These are phyloP conservation scores for Linanthus parryae DNA, from an alignment of 148 eudicot genomes.

Conservation along the genomic window DNA sequence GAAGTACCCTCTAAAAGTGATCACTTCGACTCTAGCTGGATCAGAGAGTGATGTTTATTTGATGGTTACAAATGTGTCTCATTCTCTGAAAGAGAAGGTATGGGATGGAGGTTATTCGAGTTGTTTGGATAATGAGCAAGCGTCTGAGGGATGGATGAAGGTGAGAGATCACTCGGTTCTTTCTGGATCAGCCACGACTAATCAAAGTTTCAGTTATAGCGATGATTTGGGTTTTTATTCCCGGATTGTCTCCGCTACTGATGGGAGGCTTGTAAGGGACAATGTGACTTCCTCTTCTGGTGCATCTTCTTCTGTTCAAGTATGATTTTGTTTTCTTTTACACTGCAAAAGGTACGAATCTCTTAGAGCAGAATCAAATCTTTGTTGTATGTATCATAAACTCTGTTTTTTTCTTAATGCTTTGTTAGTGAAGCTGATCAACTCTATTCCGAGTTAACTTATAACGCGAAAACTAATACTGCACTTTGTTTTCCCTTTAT, in stretches of 20 bases:
- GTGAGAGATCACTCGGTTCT: conserved; percentile 57
- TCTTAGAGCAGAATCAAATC: too few relatives aligned
- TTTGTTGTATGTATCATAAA: too few relatives aligned
- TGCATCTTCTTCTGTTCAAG: conserved; percentile 4
- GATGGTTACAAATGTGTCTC: conserved; percentile 50
- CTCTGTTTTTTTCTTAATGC: too few relatives aligned
- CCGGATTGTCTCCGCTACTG: conserved; percentile 33
- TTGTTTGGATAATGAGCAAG: conserved; percentile 36
- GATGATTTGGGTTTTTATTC: conserved; percentile 45
- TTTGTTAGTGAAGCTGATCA: too few relatives aligned
- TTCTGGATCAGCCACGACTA: conserved; percentile 49
- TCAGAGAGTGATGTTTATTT: conserved; percentile 20
- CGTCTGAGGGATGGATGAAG: conserved; percentile 55
- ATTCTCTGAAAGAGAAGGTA: conserved; percentile 32
- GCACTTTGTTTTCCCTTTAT: too few relatives aligned
- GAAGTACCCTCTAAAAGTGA: conserved; percentile 42
- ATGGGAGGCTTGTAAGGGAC: conserved; percentile 38
- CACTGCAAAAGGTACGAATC: too few relatives aligned
- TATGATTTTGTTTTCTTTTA: too few relatives aligned
- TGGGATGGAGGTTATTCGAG: conserved; percentile 16
- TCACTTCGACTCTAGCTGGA: conserved; percentile 30
- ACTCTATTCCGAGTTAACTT: too few relatives aligned
- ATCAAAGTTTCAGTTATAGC: conserved; percentile 29
- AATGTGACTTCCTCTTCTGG: conserved; percentile 17
- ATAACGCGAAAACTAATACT: too few relatives aligned